Evolutionary conservation across 441 rosid genomes (phyloP), one percentile per base, ranked within the genome.

Genomic region (Croton setiger): DNA sequence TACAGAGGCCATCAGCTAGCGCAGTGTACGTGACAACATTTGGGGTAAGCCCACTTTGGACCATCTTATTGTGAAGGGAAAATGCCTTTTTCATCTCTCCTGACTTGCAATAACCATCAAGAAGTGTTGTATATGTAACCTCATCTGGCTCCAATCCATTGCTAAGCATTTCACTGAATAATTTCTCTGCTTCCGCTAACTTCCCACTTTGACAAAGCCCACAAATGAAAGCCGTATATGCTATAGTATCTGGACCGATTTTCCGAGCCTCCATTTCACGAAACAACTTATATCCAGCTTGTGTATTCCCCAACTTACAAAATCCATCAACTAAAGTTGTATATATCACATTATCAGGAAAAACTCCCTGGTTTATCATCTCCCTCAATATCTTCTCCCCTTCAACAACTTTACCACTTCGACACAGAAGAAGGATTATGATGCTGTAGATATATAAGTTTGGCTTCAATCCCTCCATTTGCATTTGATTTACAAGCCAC

Each of bases 1-100:
- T 91, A 81, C 96, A 91, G 21, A 93, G 89, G 71, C 96, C 98
- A 71, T 91, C 97, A 13, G 86, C 86, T 71, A 93, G 79, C 31
- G 92, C 85, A 33, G 96, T 88, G 77, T 93, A 91, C 9, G 97
- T 91, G 76, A 93, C 88, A 57, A 89, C 82, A 81, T 84, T 89
- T 55, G 97, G 97, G 31, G 80, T 76, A 44, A 87, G 79, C 61
- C 93, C 88, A 18, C 63, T 61, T 69, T 84, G 84, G 69, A 89
- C 82, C 96, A 93, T 93, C 78, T 86, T 85, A 68, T 91, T 91
- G 74, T 93, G 97, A 67, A 85, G 82, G 35, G 76, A 79, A 80
- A 93, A 91, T 17, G 94, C 98, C 76, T 85, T 84, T 64, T 79
- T 86, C 52, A 87, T 75, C 70, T 86, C 85, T 59, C 91, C 89